Evolutionary conservation across 257 asterid genomes (phyloP).

Genomic region (Thymus quinquecostatus): DNA sequence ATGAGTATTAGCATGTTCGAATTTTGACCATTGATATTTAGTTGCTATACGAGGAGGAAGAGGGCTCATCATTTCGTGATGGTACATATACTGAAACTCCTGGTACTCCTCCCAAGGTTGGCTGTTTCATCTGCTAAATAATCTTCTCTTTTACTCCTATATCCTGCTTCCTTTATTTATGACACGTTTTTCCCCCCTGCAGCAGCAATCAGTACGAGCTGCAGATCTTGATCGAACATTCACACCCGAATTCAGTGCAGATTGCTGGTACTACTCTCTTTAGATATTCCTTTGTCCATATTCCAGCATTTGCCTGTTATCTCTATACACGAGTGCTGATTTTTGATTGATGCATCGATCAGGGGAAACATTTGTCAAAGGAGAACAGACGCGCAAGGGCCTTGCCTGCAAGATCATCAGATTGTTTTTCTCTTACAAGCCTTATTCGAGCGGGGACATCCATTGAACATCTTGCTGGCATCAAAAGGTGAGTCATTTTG

Average conservation of each 20-base stretch:
- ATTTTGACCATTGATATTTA: constrained; percentile 38
- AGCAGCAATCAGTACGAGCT: constrained; percentile 73
- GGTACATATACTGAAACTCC: constrained; percentile 85
- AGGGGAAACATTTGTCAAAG: constrained; percentile 81
- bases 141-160: not conserved
- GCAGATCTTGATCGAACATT: constrained; percentile 76
- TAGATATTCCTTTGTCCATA: constrained; percentile 10
- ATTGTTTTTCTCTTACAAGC: too few species aligned
- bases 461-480: too few species aligned
- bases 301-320: constrained; percentile 13
- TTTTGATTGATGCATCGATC: constrained; percentile 27
- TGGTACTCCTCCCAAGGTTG: constrained; percentile 92
- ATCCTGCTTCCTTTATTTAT: constrained; percentile 10
- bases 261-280: constrained; percentile 57
- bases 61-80: constrained; percentile 88
- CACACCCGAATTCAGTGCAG: constrained; percentile 66
- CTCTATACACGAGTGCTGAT: constrained; percentile 1
- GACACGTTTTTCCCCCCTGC: constrained; percentile 9
- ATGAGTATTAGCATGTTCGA: constrained; percentile 5
- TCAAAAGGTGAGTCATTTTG: too few species aligned
- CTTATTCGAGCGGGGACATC: too few species aligned
- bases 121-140: constrained; percentile 1
- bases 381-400: constrained; percentile 92
- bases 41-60: constrained; percentile 92
- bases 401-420: constrained; percentile 70